phyloP scores from a whole-genome alignment of 1,139 yeast species.

The Yarrowia galli region DNA sequence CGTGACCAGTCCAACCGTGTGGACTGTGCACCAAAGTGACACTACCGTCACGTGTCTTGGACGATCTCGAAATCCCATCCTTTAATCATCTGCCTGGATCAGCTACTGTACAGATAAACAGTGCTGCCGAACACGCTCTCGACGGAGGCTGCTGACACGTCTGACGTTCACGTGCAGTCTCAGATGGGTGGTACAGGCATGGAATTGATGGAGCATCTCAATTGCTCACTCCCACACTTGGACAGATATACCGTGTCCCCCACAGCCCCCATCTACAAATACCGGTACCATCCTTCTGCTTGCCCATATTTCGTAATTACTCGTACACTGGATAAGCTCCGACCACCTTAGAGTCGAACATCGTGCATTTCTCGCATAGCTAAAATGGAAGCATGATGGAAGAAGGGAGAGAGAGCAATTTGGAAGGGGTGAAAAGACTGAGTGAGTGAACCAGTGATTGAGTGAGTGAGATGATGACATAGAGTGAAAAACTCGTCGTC shows the following conservation, averaged over 20 bases:
- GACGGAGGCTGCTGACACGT: neutral
- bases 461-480: too few relatives aligned
- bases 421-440: neutral
- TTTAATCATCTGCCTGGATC: neutral
- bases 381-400: neutral
- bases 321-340: neutral
- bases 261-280: too few relatives aligned
- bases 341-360: constrained; percentile 6
- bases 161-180: neutral
- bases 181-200: neutral
- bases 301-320: neutral
- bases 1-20: too few relatives aligned
- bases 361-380: constrained; percentile 1
- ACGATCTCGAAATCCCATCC: neutral
- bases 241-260: too few relatives aligned
- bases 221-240: neutral
- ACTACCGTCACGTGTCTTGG: neutral
- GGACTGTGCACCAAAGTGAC: too few relatives aligned
- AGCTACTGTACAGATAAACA: neutral
- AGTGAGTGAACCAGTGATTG: neutral
- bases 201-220: neutral
- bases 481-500: too few relatives aligned
- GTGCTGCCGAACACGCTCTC: neutral
- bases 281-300: neutral
- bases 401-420: neutral